Base-by-base conservation (phyloP, 805 yeast species). In the Blastobotrys parvus region DNA sequence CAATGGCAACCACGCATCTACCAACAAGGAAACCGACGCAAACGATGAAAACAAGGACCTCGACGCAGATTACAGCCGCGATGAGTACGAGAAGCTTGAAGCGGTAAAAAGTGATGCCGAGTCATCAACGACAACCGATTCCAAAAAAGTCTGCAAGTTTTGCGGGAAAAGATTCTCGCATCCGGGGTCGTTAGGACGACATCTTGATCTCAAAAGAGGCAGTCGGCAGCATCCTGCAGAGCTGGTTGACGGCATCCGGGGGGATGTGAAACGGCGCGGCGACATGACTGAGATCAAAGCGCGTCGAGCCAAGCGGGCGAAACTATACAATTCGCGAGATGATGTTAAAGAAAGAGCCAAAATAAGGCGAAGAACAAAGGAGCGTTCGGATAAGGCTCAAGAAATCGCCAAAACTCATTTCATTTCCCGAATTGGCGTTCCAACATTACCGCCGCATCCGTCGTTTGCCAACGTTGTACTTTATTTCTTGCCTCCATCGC, bases 121-220 rank as follows among this genome's bases (percentile, higher is more conserved):
- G n/a, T 10, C 32, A 4, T 13, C 35, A 11, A 33, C 39, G 15
- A 38, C 17, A 11, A 17, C 41, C 13, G 48, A 47, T 30, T 45
- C 48, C n/a, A 64, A 67, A 51, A 64, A 56, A 46, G 56, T 62
- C 42, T 76, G 82, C 54, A 64, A 64, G 0, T 76, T 75, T 52
- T 78, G 83, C 51, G 72, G 72, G 1, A 64, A 68, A 45, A 62
- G 69, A 1, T 78, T 77, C 55, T 68, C 77, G 2, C 75, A 75
- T 46, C 73, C 77, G 4, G 80, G 82, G 1, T 74, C 80, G 0
- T 61, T 76, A 44, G 82, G 82, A 1, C 62, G 83, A 29, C 83
- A 78, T 55, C 55, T 78, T 35, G 82, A 78, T 51, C 56, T 65
- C 36, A 70, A 74, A 47, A 72, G 73, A 42, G 83, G 82, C 1